Conservation (phyloP, 2,329 filamentous ascomycete genomes). For the Bipolaris victoriae region DNA sequence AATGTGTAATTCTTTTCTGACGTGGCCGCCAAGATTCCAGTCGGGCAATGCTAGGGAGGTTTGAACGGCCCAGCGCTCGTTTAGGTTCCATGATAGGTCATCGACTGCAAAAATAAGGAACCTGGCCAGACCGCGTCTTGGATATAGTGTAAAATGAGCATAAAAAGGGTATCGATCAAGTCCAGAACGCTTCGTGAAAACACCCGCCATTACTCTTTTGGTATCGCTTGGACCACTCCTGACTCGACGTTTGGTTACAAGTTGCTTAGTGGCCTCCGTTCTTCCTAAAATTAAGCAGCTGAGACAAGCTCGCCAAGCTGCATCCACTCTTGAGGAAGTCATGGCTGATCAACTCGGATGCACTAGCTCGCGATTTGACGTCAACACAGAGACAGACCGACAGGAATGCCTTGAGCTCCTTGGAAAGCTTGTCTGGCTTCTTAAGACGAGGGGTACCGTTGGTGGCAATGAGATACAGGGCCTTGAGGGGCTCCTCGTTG, state of each 20-base stretch:
- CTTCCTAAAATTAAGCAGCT: slow-evolving; percentile 83
- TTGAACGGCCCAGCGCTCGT: not conserved
- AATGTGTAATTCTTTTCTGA: not conserved
- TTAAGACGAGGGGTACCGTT: slow-evolving; percentile 96
- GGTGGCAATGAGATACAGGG: slow-evolving; percentile 94
- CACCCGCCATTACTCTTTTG: slow-evolving; percentile 4
- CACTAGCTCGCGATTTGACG: slow-evolving; percentile 90
- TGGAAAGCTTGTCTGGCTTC: slow-evolving; percentile 97
- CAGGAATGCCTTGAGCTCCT: slow-evolving; percentile 96
- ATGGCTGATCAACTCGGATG: slow-evolving; percentile 85
- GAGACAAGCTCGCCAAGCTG: slow-evolving; percentile 78
- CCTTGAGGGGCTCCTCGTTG: slow-evolving; percentile 97
- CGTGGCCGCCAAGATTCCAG: not conserved
- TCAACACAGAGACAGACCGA: slow-evolving; percentile 96
- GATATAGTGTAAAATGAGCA: slow-evolving; percentile 24
- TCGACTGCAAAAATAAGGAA: not conserved
- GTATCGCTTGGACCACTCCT: slow-evolving; percentile 2
- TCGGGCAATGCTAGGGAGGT: not conserved
- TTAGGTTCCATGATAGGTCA: not conserved
- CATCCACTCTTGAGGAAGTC: slow-evolving; percentile 96
- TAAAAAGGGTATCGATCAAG: slow-evolving; percentile 41
- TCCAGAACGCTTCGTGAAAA: slow-evolving; percentile 24
- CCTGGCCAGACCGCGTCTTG: not conserved
- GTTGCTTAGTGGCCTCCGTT: slow-evolving; percentile 60
- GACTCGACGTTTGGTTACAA: not conserved